Evolutionary conservation across 2,329 filamentous ascomycete genomes (phyloP).

Genomic region (Calonectria hongkongensis): DNA sequence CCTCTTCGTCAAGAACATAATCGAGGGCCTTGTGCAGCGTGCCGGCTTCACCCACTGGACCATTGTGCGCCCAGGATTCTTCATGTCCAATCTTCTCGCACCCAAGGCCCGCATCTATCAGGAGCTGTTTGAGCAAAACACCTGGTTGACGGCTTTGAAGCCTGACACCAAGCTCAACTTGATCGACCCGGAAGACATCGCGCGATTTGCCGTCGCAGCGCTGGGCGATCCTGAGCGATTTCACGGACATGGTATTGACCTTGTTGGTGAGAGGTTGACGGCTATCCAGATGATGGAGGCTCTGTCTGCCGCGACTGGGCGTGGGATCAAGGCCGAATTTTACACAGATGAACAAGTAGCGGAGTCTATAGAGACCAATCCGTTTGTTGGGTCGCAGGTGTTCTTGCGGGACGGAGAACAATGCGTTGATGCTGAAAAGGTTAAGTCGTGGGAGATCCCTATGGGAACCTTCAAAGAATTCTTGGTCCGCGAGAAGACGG

Average conservation of each 20-base stretch:
- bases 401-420: constrained; percentile 25
- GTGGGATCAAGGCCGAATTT: constrained; percentile 13
- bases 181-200: constrained; percentile 28
- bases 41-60: constrained; percentile 30
- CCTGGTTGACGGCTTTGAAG: constrained; percentile 28
- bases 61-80: constrained; percentile 29
- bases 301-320: constrained; percentile 20
- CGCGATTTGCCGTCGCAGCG: constrained; percentile 14
- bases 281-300: constrained; percentile 28
- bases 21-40: constrained; percentile 26
- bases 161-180: constrained; percentile 21
- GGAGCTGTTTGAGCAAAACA: constrained; percentile 4
- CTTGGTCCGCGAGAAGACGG: constrained; percentile 20
- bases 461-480: constrained; percentile 27
- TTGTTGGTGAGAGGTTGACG: constrained; percentile 29
- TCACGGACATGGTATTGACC: constrained; percentile 24
- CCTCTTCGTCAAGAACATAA: constrained; percentile 33
- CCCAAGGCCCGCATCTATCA: constrained; percentile 24
- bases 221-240: constrained; percentile 17
- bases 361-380: constrained; percentile 17
- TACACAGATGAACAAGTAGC: constrained; percentile 18
- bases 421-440: constrained; percentile 23
- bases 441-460: constrained; percentile 22
- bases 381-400: constrained; percentile 7
- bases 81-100: constrained; percentile 28